Base-by-base conservation (phyloP, 768 basidiomycete genomes). In the Trametes cubensis region DNA sequence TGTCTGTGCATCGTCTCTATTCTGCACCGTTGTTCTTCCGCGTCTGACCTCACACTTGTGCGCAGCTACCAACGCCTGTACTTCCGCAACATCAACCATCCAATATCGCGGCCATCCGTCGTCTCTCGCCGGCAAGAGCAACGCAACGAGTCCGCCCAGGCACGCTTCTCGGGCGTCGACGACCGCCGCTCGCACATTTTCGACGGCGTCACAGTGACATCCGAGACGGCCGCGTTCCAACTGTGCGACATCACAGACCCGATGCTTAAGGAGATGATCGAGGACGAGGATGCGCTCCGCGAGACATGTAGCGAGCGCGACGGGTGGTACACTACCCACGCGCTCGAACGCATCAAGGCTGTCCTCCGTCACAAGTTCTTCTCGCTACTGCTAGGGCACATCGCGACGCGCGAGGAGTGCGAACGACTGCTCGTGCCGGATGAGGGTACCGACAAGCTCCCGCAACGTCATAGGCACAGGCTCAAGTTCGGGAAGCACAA, bases 191-290 rank as follows among this genome's bases (percentile, higher is more conserved):
- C 89, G 0, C 94, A 98, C 72, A 82, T 94, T 34, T 99, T 98
- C 67, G 94, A 99, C 72, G 97, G 96, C 0, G 72, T 84, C 60
- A 84, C 83, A 7, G 74, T 94, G 48, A 85, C 88, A 47, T 87
- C 89, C 67, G 91, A 96, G 73, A 90, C 92, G 0, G 94, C 94
- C 1, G 92, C 94, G 18, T 99, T 93, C 76, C 97, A 98, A 73
- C 80, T 99, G 6, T 92, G 92, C 73, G 97, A 99, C 72, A 90
- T 99, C 65, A 76, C 80, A 7, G 97, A 99, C 71, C 86, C 88
- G 6, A 88, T 95, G 83, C 75, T 97, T 50, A 85, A 85, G 66
- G 80, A 80, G 40, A 88, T 95, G 84, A 92, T 98, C 54, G 82
- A 89, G 62, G 85, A 89, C 60, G 80, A 85, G 5, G 81, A 85